Percentiles rank a stretch among this genome's conserved stretches.
Evolutionary conservation across 202 grass and related monocot species (phyloP).

Genomic region (Dendrocalamus latiflorus): DNA sequence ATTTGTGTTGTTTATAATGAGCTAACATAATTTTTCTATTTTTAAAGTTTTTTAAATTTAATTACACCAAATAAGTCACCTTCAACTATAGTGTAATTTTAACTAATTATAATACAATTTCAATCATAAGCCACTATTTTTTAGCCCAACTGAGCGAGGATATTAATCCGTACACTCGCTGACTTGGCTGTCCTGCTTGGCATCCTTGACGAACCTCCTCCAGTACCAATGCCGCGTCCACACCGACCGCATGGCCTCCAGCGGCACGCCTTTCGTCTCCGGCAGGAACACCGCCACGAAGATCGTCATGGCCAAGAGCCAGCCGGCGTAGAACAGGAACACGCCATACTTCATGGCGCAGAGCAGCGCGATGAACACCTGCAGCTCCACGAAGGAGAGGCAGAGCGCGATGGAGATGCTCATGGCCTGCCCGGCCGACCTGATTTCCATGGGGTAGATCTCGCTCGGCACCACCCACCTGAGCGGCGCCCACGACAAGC

Average conservation of each 20-base stretch:
- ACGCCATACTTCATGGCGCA: conserved; percentile 57
- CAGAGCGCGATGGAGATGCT: conserved; percentile 48
- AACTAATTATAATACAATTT: too few species aligned
- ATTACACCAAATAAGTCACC: too few species aligned
- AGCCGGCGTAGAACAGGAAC: conserved; percentile 59
- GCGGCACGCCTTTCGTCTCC: conserved; percentile 42
- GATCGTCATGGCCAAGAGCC: conserved; percentile 30
- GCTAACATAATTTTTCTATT: too few species aligned
- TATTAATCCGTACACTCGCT: too few species aligned
- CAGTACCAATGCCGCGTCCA: conserved; percentile 45
- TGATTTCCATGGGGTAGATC: conserved; percentile 72
- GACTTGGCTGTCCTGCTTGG: background rate
- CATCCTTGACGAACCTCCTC: conserved; percentile 20
- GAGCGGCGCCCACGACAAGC: conserved; percentile 71
- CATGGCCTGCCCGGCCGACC: conserved; percentile 64
- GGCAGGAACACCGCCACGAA: conserved; percentile 39
- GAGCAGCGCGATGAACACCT: conserved; percentile 59
- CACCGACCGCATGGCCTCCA: conserved; percentile 29
- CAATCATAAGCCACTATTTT: too few species aligned
- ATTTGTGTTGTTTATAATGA: accelerated
- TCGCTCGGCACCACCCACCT: conserved; percentile 69
- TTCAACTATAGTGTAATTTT: accelerated
- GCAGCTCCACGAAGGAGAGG: conserved; percentile 56
- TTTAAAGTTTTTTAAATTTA: too few species aligned
- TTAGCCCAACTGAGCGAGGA: too few species aligned